Evolutionary conservation across 2,329 filamentous ascomycete genomes (phyloP).

Genomic region (Fusarium sulawesiense): DNA sequence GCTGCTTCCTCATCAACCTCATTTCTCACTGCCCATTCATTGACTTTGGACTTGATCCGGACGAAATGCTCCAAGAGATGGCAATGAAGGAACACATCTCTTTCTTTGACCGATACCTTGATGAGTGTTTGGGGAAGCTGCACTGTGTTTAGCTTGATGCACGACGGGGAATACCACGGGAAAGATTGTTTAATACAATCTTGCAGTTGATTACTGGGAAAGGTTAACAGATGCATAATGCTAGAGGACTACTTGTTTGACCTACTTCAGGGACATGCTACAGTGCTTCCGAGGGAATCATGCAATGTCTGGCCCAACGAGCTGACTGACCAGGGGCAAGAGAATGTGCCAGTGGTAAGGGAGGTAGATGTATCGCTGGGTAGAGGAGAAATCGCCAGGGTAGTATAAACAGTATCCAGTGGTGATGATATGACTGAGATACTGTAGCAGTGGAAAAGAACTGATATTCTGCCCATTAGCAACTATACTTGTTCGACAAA

Average conservation of each 20-base stretch:
- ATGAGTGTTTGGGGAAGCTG: conserved; percentile 1
- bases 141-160: conserved; percentile 3
- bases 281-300: background rate
- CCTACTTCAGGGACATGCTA: conserved; percentile 6
- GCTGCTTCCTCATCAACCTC: background rate
- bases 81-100: conserved; percentile 16
- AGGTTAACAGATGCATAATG: background rate
- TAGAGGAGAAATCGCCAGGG: background rate
- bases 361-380: background rate
- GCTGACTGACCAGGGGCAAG: background rate
- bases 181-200: background rate
- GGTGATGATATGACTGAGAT: background rate
- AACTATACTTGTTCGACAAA: background rate
- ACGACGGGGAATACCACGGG: background rate
- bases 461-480: background rate
- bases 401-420: background rate
- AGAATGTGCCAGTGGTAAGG: background rate
- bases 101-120: conserved; percentile 3
- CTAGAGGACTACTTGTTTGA: background rate
- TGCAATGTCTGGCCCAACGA: background rate
- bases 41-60: conserved; percentile 5
- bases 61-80: conserved; percentile 30
- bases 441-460: background rate
- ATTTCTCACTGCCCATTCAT: conserved; percentile 16
- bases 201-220: background rate